Evolutionary conservation across 176 grass and related monocot species (phyloP).

Genomic region (Avena eriantha): DNA sequence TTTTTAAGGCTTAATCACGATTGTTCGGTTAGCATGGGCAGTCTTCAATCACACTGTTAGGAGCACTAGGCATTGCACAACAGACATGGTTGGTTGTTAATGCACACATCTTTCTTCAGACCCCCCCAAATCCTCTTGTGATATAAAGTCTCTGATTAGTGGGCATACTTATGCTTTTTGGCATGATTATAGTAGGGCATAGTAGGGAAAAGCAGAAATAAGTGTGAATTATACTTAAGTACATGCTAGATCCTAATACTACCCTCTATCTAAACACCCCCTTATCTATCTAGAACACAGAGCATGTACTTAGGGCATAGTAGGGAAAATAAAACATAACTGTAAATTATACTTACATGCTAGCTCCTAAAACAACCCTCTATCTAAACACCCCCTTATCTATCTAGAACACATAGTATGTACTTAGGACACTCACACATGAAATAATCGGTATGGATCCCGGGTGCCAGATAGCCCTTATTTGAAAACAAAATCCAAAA

Average conservation of each 20-base stretch:
- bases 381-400: not conserved
- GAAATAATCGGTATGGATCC: no score
- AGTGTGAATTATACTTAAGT: not conserved
- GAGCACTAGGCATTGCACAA: not conserved
- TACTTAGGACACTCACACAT: not conserved
- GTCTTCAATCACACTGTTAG: not conserved
- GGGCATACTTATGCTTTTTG: not conserved
- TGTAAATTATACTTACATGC: not conserved
- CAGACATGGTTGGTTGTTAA: not conserved
- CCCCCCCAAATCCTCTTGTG: not conserved
- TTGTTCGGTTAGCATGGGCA: conserved; percentile 11
- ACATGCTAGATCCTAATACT: not conserved
- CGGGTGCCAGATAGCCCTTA: no score
- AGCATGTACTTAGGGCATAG: not conserved
- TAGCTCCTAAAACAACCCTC: not conserved
- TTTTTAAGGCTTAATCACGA: not conserved
- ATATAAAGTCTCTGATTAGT: not conserved
- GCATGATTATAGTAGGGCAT: not conserved
- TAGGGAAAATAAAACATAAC: not conserved
- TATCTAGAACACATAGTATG: not conserved
- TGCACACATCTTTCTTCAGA: not conserved
- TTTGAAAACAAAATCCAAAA: no score
- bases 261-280: not conserved
- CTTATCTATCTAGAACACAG: not conserved
- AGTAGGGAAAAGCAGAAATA: not conserved